A percentile compares a stretch with the other conserved stretches of the same genome.
These are phyloP conservation scores for Xylaria sp. DNA, from an alignment of 495 filamentous ascomycete genomes.

Conservation along the genomic window DNA sequence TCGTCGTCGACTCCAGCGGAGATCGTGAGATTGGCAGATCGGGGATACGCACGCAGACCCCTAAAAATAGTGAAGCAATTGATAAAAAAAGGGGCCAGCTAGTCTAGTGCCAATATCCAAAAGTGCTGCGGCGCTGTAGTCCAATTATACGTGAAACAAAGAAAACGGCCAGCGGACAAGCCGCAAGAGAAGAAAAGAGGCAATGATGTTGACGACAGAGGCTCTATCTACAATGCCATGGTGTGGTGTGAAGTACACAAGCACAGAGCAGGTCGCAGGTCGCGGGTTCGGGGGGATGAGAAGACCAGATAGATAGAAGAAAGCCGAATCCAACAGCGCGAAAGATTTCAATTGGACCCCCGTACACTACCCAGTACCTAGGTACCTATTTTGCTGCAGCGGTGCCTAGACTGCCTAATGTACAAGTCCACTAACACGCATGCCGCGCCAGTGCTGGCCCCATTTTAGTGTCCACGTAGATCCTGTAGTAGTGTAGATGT, in stretches of 20 bases:
- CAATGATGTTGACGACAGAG: neutral
- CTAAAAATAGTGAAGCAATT: no score
- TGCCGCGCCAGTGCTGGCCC: neutral
- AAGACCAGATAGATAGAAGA: neutral
- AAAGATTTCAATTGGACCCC: constrained; percentile 22
- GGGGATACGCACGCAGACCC: constrained; percentile 15
- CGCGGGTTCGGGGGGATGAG: constrained; percentile 1
- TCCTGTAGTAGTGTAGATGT: no score
- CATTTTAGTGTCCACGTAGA: constrained; percentile 4
- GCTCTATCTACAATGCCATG: constrained; percentile 20
- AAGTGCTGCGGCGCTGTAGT: neutral
- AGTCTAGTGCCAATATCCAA: neutral
- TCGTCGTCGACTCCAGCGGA: neutral
- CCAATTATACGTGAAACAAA: constrained; percentile 16
- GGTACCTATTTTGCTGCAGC: neutral
- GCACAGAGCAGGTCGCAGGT: neutral
- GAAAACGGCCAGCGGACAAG: constrained; percentile 21
- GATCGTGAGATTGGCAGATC: neutral
- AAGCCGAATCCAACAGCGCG: constrained; percentile 11
- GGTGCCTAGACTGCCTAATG: neutral
- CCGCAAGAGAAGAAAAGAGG: constrained; percentile 19
- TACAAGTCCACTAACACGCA: neutral
- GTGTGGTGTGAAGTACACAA: neutral
- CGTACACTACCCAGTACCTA: neutral
- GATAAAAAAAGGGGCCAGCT: no score